Evolutionary conservation across 2,329 filamentous ascomycete species (phyloP).

Genomic region (Teratosphaeria destructans): DNA sequence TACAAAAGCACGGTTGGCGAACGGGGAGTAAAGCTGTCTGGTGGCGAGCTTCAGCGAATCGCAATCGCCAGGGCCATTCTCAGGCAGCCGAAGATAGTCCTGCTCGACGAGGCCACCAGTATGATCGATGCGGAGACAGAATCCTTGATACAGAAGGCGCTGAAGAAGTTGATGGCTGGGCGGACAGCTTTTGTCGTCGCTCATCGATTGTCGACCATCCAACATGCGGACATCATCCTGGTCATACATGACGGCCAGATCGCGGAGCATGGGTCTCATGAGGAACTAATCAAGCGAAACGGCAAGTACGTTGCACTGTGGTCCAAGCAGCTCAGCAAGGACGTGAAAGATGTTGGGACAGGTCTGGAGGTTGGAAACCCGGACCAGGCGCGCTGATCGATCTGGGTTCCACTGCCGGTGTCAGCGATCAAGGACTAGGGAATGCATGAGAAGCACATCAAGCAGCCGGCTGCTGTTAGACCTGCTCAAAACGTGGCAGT

Average conservation of each 20-base stretch:
- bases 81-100: conserved; percentile 53
- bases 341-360: conserved; percentile 11
- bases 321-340: conserved; percentile 24
- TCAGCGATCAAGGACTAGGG: neutral
- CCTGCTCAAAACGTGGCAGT: neutral
- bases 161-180: conserved; percentile 49
- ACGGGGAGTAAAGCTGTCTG: conserved; percentile 64
- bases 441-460: neutral
- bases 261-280: conserved; percentile 65
- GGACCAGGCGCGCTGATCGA: conserved; percentile 4
- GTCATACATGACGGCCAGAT: conserved; percentile 63
- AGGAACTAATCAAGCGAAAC: conserved; percentile 48
- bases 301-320: conserved; percentile 25
- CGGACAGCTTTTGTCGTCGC: conserved; percentile 72
- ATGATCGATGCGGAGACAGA: conserved; percentile 50
- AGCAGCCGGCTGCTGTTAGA: neutral
- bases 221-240: conserved; percentile 67
- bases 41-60: conserved; percentile 77
- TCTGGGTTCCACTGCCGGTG: neutral
- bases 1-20: conserved; percentile 70
- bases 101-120: conserved; percentile 69
- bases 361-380: conserved; percentile 8
- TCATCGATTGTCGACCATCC: conserved; percentile 64
- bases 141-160: conserved; percentile 44
- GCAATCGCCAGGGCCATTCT: conserved; percentile 65